Evolutionary conservation across 129 eudicot genomes (phyloP).

Genomic region (Escallonia rubra): DNA sequence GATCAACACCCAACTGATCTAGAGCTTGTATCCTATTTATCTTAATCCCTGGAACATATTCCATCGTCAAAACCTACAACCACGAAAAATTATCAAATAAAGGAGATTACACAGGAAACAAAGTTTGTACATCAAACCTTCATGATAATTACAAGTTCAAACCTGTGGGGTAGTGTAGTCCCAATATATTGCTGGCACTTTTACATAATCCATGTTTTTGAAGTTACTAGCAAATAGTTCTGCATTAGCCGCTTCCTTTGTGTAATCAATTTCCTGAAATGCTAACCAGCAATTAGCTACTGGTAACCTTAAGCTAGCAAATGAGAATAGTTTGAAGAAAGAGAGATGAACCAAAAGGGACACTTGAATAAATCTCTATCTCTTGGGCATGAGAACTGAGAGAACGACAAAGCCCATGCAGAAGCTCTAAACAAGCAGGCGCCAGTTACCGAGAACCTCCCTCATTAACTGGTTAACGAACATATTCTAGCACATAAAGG

Average conservation of each 20-base stretch:
- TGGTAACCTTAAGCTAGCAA: not conserved
- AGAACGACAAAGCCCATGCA: no score
- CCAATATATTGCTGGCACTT: slow-evolving; percentile 90
- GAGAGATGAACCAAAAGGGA: not conserved
- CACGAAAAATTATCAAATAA: slow-evolving; percentile 20
- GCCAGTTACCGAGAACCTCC: no score
- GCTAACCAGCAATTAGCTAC: not conserved
- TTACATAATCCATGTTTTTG: slow-evolving; percentile 77
- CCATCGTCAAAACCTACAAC: slow-evolving; percentile 82
- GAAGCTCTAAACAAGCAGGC: no score
- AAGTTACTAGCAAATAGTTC: slow-evolving; percentile 83
- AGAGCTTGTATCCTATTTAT: slow-evolving; percentile 89
- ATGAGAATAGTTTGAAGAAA: not conserved
- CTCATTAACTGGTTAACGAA: no score
- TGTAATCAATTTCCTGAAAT: slow-evolving; percentile 90
- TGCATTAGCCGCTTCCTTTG: slow-evolving; percentile 95
- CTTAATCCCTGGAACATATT: slow-evolving; percentile 97
- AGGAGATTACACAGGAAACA: slow-evolving; percentile 5
- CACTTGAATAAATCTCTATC: no score
- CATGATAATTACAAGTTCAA: slow-evolving; percentile 14
- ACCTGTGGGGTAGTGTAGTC: slow-evolving; percentile 98
- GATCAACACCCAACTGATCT: slow-evolving; percentile 96
- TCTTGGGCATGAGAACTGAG: no score
- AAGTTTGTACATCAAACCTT: not conserved
- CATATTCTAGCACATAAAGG: no score